Percentiles rank a stretch among this genome's conserved stretches.
Conservation (phyloP, 2,329 filamentous ascomycete species). For the Aspergillus fumigatiaffinis region DNA sequence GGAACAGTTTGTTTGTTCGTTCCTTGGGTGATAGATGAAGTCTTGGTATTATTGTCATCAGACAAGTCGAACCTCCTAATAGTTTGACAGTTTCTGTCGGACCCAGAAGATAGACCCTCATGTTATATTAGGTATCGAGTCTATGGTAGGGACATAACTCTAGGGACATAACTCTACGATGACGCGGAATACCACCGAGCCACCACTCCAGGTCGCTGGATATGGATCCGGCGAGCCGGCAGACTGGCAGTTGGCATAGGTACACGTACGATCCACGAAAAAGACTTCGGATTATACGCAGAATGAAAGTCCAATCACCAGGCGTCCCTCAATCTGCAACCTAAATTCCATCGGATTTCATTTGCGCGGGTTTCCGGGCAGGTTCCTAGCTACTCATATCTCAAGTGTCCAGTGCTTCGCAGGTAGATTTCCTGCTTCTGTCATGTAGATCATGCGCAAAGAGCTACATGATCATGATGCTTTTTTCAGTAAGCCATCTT, state of each 20-base stretch:
- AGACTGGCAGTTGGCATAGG: background rate
- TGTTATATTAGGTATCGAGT: background rate
- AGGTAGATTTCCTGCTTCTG: background rate
- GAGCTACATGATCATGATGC: background rate
- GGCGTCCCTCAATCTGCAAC: background rate
- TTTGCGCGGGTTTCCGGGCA: background rate
- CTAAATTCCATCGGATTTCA: background rate
- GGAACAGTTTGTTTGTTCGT: slow-evolving; percentile 3
- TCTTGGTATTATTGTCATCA: background rate
- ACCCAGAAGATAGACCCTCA: background rate
- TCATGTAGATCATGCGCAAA: background rate
- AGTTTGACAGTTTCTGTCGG: background rate
- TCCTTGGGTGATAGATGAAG: slow-evolving; percentile 5
- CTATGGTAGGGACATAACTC: background rate
- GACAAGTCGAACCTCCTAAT: background rate
- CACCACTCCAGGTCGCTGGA: background rate
- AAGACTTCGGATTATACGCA: background rate
- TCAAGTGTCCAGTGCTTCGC: background rate
- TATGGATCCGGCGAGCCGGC: background rate
- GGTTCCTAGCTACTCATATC: background rate
- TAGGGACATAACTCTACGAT: background rate
- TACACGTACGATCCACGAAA: background rate
- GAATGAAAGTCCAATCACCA: background rate
- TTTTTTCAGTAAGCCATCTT: background rate
- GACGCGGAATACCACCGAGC: background rate